Conservation (phyloP, 331 rosid species). For the Acacia pycnantha region DNA sequence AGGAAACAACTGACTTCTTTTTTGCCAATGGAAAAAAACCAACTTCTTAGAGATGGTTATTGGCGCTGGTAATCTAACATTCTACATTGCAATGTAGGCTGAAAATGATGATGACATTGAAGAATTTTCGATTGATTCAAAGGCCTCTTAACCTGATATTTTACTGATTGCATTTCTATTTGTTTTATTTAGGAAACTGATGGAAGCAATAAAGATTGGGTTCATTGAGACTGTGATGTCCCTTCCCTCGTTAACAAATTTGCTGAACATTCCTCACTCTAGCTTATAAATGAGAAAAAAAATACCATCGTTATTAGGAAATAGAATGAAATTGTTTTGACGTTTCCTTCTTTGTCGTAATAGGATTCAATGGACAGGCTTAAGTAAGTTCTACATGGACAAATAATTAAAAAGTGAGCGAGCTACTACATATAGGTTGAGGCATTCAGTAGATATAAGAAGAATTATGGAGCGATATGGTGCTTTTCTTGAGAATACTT, state of each 20-base stretch:
- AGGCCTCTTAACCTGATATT: not conserved
- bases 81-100: not conserved
- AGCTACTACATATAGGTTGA: not conserved
- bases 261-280: not conserved
- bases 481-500: not conserved
- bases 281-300: not conserved
- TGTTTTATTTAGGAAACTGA: not conserved
- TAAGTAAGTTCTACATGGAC: not conserved
- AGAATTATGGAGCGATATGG: not conserved
- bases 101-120: not conserved
- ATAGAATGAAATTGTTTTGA: conserved; percentile 10
- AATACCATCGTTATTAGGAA: not conserved
- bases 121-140: not conserved
- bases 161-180: not conserved
- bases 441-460: not conserved
- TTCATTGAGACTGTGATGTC: not conserved
- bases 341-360: not conserved
- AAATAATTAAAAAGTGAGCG: not conserved
- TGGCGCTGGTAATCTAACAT: not conserved
- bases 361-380: not conserved
- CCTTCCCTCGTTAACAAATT: not conserved
- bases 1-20: not conserved
- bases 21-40: not conserved
- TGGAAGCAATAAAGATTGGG: not conserved
- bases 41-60: not conserved